phyloP scores from a whole-genome alignment of 2,329 filamentous ascomycete genomes.

The Alternaria triticina region DNA sequence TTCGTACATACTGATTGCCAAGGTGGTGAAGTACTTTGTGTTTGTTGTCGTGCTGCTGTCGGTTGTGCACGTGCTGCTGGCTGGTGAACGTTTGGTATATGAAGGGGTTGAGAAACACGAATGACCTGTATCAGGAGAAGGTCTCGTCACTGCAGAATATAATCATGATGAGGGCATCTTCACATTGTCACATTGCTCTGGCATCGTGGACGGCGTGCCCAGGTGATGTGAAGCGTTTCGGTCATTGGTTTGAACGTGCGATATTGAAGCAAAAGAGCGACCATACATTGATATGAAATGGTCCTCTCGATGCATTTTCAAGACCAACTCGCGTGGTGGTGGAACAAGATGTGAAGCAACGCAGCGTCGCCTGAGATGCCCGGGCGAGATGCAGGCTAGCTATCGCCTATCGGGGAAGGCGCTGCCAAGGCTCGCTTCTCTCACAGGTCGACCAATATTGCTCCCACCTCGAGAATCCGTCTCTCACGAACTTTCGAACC shows the following conservation, averaged over 20 bases:
- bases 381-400: neutral
- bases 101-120: neutral
- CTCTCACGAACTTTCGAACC: slow-evolving; percentile 32
- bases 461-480: slow-evolving; percentile 13
- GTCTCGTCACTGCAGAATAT: neutral
- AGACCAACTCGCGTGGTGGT: neutral
- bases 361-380: neutral
- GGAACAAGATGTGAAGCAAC: neutral
- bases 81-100: neutral
- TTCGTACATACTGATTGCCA: neutral
- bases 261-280: neutral
- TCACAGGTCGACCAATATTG: slow-evolving; percentile 11
- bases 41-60: slow-evolving; percentile 3
- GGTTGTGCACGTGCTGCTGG: neutral
- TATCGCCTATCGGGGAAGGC: slow-evolving; percentile 9
- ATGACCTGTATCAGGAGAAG: neutral
- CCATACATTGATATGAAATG: neutral
- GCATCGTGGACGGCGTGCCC: neutral
- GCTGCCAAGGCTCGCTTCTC: slow-evolving; percentile 31
- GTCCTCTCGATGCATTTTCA: neutral
- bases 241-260: neutral
- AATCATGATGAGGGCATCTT: neutral
- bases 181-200: neutral
- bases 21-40: neutral
- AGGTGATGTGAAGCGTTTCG: neutral